Evolutionary conservation across 768 basidiomycete species (phyloP).

Genomic region (Psilocybe sp.): DNA sequence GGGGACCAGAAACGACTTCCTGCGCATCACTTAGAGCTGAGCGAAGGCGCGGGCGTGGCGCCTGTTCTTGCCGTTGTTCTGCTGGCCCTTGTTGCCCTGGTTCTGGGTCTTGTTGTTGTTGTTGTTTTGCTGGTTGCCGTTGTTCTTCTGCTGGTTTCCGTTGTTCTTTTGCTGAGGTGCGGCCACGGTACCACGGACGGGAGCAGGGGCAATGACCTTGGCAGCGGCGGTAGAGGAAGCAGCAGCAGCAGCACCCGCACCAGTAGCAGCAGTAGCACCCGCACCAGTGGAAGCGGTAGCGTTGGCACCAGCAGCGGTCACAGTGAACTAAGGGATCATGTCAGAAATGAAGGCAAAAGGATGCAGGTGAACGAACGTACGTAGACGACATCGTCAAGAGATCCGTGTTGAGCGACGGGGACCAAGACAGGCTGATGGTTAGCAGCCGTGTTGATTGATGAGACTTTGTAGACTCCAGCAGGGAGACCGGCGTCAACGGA

Average conservation of each 20-base stretch:
- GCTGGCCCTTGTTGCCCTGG: background rate
- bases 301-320: slow-evolving; percentile 3
- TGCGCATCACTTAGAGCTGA: slow-evolving; percentile 3
- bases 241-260: slow-evolving; percentile 6
- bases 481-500: slow-evolving; percentile 54
- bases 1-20: background rate
- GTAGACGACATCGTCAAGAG: slow-evolving; percentile 56
- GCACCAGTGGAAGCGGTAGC: slow-evolving; percentile 11
- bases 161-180: background rate
- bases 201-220: slow-evolving; percentile 2
- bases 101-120: too few relatives aligned
- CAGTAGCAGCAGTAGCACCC: slow-evolving; percentile 7
- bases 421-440: slow-evolving; percentile 64
- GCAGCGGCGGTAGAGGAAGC: slow-evolving; percentile 7
- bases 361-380: slow-evolving; percentile 28
- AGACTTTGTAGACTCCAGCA: slow-evolving; percentile 56
- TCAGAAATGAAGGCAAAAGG: background rate
- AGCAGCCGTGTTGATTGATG: slow-evolving; percentile 54
- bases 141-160: background rate
- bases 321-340: too few relatives aligned
- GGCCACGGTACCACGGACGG: slow-evolving; percentile 3
- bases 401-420: slow-evolving; percentile 59
- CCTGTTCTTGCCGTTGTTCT: background rate
- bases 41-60: slow-evolving; percentile 1
- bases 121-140: background rate